phyloP scores from a whole-genome alignment of 1,284 basidiomycete genomes.

The Puccinia triticina region DNA sequence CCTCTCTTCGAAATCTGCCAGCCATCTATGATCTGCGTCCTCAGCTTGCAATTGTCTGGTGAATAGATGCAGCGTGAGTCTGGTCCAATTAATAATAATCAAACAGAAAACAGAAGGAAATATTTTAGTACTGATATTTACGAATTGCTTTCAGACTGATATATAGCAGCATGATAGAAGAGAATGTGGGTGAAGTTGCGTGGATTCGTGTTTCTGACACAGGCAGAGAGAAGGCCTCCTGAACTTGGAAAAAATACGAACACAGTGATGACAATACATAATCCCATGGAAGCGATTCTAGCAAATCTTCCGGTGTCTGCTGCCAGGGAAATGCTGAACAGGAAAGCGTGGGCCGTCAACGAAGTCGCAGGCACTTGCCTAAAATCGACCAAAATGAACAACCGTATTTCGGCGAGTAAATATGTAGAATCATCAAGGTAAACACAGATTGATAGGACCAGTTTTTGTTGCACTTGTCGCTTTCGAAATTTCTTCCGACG shows the following conservation, averaged over 20 bases:
- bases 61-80: conserved; percentile 52
- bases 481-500: neutral
- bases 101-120: neutral
- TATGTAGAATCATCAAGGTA: neutral
- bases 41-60: conserved; percentile 53
- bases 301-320: conserved; percentile 45
- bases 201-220: too few relatives aligned
- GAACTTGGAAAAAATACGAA: neutral
- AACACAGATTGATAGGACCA: neutral
- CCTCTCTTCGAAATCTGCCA: conserved; percentile 52
- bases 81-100: neutral
- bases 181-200: neutral
- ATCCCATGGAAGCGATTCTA: conserved; percentile 50
- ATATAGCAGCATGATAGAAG: neutral
- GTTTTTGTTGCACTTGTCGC: too few relatives aligned
- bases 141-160: neutral
- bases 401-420: neutral
- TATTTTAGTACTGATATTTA: neutral
- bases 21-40: conserved; percentile 52
- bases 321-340: conserved; percentile 52
- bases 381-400: neutral
- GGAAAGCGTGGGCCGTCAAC: conserved; percentile 52
- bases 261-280: conserved; percentile 52
- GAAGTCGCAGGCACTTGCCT: conserved; percentile 51
- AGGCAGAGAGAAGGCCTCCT: too few relatives aligned